A percentile compares a stretch with the other conserved stretches of the same genome.
phyloP scores from a whole-genome alignment of 2,329 filamentous ascomycete genomes.

The Aschersonia sp. region DNA sequence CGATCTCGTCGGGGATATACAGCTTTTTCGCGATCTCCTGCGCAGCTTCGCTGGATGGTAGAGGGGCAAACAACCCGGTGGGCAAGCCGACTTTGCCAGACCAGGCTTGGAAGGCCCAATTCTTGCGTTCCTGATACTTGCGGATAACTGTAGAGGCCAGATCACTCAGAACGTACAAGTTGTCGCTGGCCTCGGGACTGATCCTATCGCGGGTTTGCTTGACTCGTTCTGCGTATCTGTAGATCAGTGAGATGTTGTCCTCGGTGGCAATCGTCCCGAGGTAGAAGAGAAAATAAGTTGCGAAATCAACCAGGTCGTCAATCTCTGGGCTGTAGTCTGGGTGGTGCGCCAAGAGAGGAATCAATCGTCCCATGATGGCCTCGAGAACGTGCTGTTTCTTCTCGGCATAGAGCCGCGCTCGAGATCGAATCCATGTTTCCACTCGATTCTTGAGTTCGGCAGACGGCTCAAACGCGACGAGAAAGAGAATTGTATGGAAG shows the following conservation, averaged over 20 bases:
- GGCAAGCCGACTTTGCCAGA: conserved; percentile 71
- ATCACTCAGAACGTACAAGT: conserved; percentile 77
- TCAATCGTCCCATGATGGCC: conserved; percentile 62
- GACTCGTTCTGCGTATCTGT: conserved; percentile 80
- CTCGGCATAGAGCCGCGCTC: conserved; percentile 50
- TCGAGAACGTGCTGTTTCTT: conserved; percentile 57
- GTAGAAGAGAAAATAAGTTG: conserved; percentile 83
- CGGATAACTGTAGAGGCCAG: conserved; percentile 70
- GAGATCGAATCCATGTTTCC: conserved; percentile 79
- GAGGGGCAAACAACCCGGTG: conserved; percentile 57
- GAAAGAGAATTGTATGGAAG: conserved; percentile 81
- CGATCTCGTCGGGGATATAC: conserved; percentile 63
- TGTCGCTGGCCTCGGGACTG: conserved; percentile 49
- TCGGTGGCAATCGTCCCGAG: conserved; percentile 70
- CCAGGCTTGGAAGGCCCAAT: conserved; percentile 75
- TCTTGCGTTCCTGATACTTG: conserved; percentile 72
- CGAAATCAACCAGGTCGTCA: conserved; percentile 64
- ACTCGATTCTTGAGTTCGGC: conserved; percentile 58
- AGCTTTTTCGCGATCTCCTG: conserved; percentile 78
- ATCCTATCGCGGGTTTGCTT: conserved; percentile 82
- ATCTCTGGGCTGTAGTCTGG: conserved; percentile 64
- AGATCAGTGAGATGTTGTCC: conserved; percentile 76
- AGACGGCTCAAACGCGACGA: conserved; percentile 81
- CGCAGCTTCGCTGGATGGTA: conserved; percentile 64
- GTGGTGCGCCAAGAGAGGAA: conserved; percentile 85